Evolutionary conservation across 2,329 filamentous ascomycete genomes (phyloP), one percentile per base, ranked within the genome.

Genomic region (Podosphaera aphanis): DNA sequence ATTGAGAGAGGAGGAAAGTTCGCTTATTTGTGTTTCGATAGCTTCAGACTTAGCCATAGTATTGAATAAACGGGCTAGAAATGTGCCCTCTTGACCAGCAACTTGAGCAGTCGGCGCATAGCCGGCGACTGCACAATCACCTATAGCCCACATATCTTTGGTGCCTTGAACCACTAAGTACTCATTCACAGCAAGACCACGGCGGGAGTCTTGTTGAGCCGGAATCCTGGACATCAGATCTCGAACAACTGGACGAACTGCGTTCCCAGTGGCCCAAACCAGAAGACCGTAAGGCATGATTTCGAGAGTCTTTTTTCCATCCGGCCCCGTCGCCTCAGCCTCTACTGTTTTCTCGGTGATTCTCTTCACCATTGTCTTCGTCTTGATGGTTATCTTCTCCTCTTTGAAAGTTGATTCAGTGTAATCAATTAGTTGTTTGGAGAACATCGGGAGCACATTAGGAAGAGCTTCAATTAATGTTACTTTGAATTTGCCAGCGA

Each of bases 361-460:
- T 50, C 81, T 86, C 73, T 95, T 95, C 62, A 98, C 90, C 79
- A 93, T 92, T 53, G 90, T 95, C 75, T 95, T 95, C 57, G 90
- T 93, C 64, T 83, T 81, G 66, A 98, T 93, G 56, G 83, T 79
- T 61, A 98, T 98, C 61, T 85, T 86, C 66, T 98, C 90, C 69
- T 98, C 90, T 67, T 93, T 90, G 70, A 98, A 92, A 41, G 88
- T 94, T 65, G 86, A 88, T 68, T 98, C 90, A 56, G 90, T 98
- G 71, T 98, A 98, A 59, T 98, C 90, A 60, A 98, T 95, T 59
- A 98, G 71, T 65, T 93, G 85, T 74, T 95, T 95, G 62, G 84
- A 93, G 73, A 98, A 98, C 72, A 86, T 93, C 57, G 90, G 90
- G 53, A 98, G 74, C 45, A 93, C 86, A 63, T 92, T 94, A 56